Percentiles rank a stretch among this genome's conserved stretches.
These are phyloP conservation scores for Citrullus amarus DNA, from an alignment of 306 rosid species.

Conservation along the genomic window DNA sequence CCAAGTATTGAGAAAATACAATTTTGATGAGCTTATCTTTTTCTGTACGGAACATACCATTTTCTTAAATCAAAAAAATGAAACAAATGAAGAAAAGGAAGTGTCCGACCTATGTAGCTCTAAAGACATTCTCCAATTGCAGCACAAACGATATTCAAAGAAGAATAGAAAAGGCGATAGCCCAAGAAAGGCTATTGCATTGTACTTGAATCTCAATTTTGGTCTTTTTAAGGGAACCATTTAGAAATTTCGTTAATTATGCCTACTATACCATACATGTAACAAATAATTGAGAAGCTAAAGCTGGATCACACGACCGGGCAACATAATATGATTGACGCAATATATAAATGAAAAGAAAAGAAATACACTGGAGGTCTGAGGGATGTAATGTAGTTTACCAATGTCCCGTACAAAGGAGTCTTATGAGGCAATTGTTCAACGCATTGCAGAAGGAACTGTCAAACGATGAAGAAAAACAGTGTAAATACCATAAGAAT, in stretches of 20 bases:
- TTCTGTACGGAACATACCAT: neutral
- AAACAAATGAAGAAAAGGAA: neutral
- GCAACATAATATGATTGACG: neutral
- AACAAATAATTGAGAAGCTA: neutral
- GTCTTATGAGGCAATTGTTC: constrained; percentile 94
- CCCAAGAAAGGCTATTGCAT: neutral
- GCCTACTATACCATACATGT: neutral
- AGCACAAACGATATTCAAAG: neutral
- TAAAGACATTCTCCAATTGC: neutral
- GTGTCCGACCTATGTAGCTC: neutral
- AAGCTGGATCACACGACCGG: neutral
- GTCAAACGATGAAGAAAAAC: constrained; percentile 16
- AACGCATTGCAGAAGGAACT: constrained; percentile 63
- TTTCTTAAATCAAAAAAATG: neutral
- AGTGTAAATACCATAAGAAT: neutral
- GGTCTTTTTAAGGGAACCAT: neutral
- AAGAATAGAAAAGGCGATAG: neutral
- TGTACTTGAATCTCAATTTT: neutral
- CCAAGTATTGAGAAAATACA: neutral
- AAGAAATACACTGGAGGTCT: neutral
- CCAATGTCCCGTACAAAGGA: constrained; percentile 85
- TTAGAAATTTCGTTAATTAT: neutral
- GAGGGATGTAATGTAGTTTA: constrained; percentile 16
- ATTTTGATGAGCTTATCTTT: neutral
- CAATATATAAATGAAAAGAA: neutral